Conservation (phyloP, 2,329 filamentous ascomycete genomes). For the Graphiopsis chlorocephala region DNA sequence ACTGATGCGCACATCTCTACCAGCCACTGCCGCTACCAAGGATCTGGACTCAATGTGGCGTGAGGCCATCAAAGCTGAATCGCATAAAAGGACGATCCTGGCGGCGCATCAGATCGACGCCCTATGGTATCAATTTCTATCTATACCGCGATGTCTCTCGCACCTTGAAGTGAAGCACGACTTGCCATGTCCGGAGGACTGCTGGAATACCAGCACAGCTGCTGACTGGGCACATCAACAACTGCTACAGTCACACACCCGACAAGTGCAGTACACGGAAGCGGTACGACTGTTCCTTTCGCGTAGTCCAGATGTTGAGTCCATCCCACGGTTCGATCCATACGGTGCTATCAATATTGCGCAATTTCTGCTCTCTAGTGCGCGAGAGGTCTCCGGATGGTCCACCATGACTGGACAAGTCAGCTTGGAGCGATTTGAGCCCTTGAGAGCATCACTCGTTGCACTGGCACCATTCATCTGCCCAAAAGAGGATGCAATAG, state of each 20-base stretch:
- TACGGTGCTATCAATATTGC: conserved; percentile 15
- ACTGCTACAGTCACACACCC: conserved; percentile 17
- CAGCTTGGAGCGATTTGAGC: conserved; percentile 15
- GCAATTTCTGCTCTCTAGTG: conserved; percentile 14
- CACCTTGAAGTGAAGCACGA: conserved; percentile 47
- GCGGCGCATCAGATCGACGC: conserved; percentile 45
- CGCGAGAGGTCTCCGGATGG: conserved; percentile 14
- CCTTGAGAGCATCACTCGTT: conserved; percentile 12
- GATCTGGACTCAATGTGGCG: conserved; percentile 42
- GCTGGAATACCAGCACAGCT: conserved; percentile 40
- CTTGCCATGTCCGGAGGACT: conserved; percentile 40
- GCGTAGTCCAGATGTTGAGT: background rate
- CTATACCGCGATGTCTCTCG: conserved; percentile 37
- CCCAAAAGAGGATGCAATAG: background rate
- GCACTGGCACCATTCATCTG: conserved; percentile 6
- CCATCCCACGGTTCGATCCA: conserved; percentile 9
- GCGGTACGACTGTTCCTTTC: conserved; percentile 14
- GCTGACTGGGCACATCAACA: conserved; percentile 37
- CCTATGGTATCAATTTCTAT: conserved; percentile 45
- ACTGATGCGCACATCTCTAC: background rate
- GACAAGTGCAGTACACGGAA: conserved; percentile 11
- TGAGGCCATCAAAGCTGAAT: conserved; percentile 39
- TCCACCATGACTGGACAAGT: conserved; percentile 15
- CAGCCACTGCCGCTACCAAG: conserved; percentile 10
- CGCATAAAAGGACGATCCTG: conserved; percentile 43